A percentile compares a stretch with the other conserved stretches of the same genome.
Conservation (phyloP, 2,329 filamentous ascomycete species). For the Aureobasidium namibiae region DNA sequence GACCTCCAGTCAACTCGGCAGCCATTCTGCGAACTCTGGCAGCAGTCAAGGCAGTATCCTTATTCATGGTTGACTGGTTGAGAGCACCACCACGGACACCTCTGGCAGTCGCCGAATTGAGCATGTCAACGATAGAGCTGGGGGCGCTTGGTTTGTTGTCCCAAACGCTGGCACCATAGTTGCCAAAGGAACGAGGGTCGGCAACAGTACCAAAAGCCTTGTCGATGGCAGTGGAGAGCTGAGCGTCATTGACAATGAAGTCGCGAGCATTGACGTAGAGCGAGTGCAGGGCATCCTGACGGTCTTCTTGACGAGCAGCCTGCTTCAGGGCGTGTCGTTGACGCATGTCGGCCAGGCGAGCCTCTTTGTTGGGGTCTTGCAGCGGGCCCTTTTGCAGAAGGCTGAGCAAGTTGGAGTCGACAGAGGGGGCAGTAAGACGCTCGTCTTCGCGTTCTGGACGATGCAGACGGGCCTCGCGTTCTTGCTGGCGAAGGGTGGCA, state of each 20-base stretch:
- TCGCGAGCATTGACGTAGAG: conserved; percentile 81
- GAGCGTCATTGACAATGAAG: conserved; percentile 77
- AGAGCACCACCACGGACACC: conserved; percentile 22
- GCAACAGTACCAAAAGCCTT: conserved; percentile 61
- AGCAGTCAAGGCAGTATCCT: conserved; percentile 26
- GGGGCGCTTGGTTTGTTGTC: conserved; percentile 34
- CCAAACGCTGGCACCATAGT: conserved; percentile 45
- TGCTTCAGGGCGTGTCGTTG: conserved; percentile 44
- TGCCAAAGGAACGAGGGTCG: conserved; percentile 30
- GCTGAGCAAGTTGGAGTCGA: conserved; percentile 31
- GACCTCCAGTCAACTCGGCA: conserved; percentile 60
- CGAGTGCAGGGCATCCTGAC: conserved; percentile 63
- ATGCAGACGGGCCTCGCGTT: conserved; percentile 44
- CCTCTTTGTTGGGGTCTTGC: conserved; percentile 16
- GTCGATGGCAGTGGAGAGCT: conserved; percentile 68
- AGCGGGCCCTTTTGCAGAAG: conserved; percentile 17
- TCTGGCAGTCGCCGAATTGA: conserved; percentile 27
- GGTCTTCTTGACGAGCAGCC: conserved; percentile 42
- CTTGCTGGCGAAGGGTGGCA: conserved; percentile 42
- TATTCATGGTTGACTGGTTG: conserved; percentile 19
- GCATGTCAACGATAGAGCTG: conserved; percentile 40
- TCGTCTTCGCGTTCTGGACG: conserved; percentile 70
- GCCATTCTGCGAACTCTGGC: conserved; percentile 56
- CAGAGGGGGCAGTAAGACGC: conserved; percentile 60
- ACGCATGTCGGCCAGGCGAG: conserved; percentile 26